Percentiles rank a stretch among this genome's conserved stretches.
phyloP scores from a whole-genome alignment of 1,284 basidiomycete genomes.

The Volvariella volvacea region DNA sequence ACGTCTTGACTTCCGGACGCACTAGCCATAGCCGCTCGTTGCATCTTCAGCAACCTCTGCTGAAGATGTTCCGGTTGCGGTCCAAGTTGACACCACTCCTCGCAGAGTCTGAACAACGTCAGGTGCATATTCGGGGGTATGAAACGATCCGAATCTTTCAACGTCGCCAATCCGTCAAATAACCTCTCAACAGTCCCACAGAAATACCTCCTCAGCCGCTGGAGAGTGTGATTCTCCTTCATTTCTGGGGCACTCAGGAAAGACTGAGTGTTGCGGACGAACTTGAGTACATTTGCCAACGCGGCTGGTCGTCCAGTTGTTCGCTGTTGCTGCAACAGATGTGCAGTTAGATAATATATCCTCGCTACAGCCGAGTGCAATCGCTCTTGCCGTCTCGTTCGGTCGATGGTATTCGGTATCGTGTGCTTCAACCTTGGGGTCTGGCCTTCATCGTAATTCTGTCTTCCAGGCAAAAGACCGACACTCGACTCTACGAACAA shows the following conservation, averaged over 20 bases:
- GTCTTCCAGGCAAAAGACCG: constrained; percentile 54
- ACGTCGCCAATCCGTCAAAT: constrained; percentile 69
- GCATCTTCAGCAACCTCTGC: constrained; percentile 70
- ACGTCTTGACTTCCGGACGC: constrained; percentile 32
- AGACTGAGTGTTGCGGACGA: constrained; percentile 76
- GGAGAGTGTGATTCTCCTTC: constrained; percentile 74
- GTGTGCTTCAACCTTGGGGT: constrained; percentile 35
- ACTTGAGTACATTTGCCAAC: constrained; percentile 77
- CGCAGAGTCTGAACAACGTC: constrained; percentile 79
- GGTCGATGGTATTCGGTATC: constrained; percentile 36
- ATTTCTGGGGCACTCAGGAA: constrained; percentile 71
- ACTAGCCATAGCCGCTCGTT: constrained; percentile 57
- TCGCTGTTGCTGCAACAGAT: constrained; percentile 67
- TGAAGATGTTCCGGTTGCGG: constrained; percentile 70
- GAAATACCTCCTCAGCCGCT: constrained; percentile 83
- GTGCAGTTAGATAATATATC: constrained; percentile 84
- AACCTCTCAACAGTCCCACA: constrained; percentile 85
- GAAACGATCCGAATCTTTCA: constrained; percentile 73
- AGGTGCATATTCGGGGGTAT: constrained; percentile 74
- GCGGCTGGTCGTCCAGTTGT: constrained; percentile 68
- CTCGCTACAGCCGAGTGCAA: constrained; percentile 87
- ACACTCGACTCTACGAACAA: constrained; percentile 36
- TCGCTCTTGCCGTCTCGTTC: constrained; percentile 70
- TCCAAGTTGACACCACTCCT: constrained; percentile 91
- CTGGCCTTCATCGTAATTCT: constrained; percentile 55